A percentile compares a stretch with the other conserved stretches of the same genome.
Evolutionary conservation across 257 asterid species (phyloP).

Genomic region (Penstemon eatonii): DNA sequence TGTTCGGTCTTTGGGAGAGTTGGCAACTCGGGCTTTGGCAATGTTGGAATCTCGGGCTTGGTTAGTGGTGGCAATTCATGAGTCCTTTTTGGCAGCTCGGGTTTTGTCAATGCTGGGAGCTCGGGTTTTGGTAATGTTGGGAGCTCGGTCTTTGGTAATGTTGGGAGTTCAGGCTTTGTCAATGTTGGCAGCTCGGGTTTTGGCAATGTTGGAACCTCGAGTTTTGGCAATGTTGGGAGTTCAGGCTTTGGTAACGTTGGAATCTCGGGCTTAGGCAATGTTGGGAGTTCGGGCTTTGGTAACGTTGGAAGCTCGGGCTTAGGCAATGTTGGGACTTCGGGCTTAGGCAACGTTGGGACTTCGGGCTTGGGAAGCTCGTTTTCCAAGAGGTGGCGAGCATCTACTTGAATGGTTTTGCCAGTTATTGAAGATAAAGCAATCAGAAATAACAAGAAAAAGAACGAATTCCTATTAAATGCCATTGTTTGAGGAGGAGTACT

Average conservation of each 20-base stretch:
- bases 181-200: slow-evolving; percentile 7
- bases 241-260: slow-evolving; percentile 1
- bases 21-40: not conserved
- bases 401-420: slow-evolving; percentile 1
- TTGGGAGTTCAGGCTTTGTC: slow-evolving; percentile 13
- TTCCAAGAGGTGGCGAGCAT: slow-evolving; percentile 25
- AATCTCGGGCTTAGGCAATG: not conserved
- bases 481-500: not conserved
- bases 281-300: slow-evolving; percentile 16
- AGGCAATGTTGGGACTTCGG: slow-evolving; percentile 12
- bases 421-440: not conserved
- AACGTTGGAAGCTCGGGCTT: not conserved
- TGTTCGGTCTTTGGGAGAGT: not conserved
- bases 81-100: not conserved
- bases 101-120: not conserved
- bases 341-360: not conserved
- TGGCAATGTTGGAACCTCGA: slow-evolving; percentile 9
- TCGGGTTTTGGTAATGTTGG: not conserved
- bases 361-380: slow-evolving; percentile 1
- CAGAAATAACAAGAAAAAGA: slow-evolving; percentile 11
- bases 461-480: not conserved
- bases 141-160: not conserved
- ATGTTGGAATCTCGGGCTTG: not conserved
- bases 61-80: not conserved
- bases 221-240: slow-evolving; percentile 19